phyloP scores from a whole-genome alignment of 225 moss, liverwort and hornwort species.

The Takakia lepidozioides region DNA sequence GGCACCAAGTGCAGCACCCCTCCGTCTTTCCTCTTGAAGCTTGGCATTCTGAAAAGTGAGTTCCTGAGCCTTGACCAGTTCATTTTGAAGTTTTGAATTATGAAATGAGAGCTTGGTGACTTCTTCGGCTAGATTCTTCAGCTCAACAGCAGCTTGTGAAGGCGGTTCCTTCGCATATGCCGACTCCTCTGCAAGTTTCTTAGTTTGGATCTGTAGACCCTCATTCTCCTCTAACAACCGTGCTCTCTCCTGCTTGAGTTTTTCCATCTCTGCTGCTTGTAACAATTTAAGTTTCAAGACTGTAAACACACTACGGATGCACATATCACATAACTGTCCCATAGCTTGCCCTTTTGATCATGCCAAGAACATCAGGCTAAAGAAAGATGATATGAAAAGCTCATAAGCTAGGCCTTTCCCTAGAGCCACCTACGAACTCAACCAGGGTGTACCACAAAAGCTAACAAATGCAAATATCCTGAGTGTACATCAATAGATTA shows the following conservation, averaged over 20 bases:
- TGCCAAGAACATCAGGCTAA: too few relatives aligned
- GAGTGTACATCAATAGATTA: too few relatives aligned
- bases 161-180: slow-evolving; percentile 92
- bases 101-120: slow-evolving; percentile 92
- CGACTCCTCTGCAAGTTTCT: slow-evolving; percentile 87
- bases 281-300: too few relatives aligned
- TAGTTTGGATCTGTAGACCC: slow-evolving; percentile 47
- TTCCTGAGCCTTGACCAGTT: slow-evolving; percentile 54
- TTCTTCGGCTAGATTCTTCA: slow-evolving; percentile 98
- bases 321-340: too few relatives aligned
- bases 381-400: too few relatives aligned
- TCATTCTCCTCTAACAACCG: slow-evolving; percentile 57
- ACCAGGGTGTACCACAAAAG: neutral
- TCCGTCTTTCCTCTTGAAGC: slow-evolving; percentile 66
- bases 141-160: slow-evolving; percentile 86
- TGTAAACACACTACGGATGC: too few relatives aligned
- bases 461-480: too few relatives aligned
- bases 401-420: neutral
- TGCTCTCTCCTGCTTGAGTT: slow-evolving; percentile 43
- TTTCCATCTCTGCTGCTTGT: slow-evolving; percentile 69
- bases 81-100: slow-evolving; percentile 82
- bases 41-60: slow-evolving; percentile 69
- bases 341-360: too few relatives aligned
- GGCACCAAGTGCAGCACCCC: slow-evolving; percentile 71
- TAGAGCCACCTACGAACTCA: neutral